Percentiles rank a stretch among this genome's conserved stretches.
These are phyloP conservation scores for Ophiocordyceps camponoti-leonardi DNA, from an alignment of 2,329 filamentous ascomycete species.

Conservation along the genomic window DNA sequence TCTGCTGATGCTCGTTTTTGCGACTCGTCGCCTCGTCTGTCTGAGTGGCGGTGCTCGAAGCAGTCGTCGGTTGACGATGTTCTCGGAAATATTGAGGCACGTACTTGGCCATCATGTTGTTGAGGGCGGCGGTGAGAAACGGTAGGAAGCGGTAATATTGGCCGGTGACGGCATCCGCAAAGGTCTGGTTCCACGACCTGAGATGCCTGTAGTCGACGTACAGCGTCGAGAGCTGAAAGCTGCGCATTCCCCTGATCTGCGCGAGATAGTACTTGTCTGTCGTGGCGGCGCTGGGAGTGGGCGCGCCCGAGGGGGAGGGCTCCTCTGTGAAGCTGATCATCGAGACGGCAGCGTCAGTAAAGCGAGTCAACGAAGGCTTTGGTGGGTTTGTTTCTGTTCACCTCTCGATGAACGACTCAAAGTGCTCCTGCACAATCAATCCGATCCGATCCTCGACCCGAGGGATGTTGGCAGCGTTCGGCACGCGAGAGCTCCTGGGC, in stretches of 20 bases:
- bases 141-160: conserved; percentile 93
- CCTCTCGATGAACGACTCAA: conserved; percentile 67
- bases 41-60: conserved; percentile 50
- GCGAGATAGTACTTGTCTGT: conserved; percentile 75
- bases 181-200: conserved; percentile 54
- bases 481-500: conserved; percentile 29
- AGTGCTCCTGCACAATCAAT: conserved; percentile 56
- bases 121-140: conserved; percentile 73
- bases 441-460: conserved; percentile 63
- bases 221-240: conserved; percentile 63
- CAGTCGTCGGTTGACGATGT: conserved; percentile 69
- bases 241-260: conserved; percentile 62
- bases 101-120: conserved; percentile 88
- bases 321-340: conserved; percentile 47
- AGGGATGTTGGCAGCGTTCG: conserved; percentile 37
- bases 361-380: no score
- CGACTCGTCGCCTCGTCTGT: conserved; percentile 50
- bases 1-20: conserved; percentile 85
- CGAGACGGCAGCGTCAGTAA: no score
- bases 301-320: conserved; percentile 41
- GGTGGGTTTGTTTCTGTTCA: conserved; percentile 14
- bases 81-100: conserved; percentile 88
- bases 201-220: conserved; percentile 83
- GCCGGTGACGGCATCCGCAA: conserved; percentile 72
- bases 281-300: conserved; percentile 51